phyloP scores from a whole-genome alignment of 106 monocot genomes.

The Phalaenopsis equestris region DNA sequence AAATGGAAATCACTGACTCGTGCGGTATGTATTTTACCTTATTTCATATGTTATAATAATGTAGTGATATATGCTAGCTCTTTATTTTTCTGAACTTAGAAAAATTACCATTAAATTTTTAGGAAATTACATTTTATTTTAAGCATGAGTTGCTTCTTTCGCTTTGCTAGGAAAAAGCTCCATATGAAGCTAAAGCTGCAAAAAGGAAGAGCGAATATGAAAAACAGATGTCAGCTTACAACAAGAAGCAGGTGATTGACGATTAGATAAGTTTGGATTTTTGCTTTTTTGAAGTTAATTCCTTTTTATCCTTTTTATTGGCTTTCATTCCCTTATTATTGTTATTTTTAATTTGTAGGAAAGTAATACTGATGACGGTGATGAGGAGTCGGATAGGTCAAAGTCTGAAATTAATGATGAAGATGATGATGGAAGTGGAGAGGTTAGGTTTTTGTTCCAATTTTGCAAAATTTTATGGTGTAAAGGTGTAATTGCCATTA shows the following conservation, averaged over 20 bases:
- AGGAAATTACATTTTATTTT: background rate
- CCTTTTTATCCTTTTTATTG: background rate
- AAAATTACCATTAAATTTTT: background rate
- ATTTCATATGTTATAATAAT: background rate
- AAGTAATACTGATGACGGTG: constrained; percentile 17
- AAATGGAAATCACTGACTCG: constrained; percentile 21
- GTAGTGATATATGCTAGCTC: background rate
- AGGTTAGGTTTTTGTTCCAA: constrained; percentile 7
- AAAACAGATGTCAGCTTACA: constrained; percentile 28
- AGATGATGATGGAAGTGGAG: constrained; percentile 29
- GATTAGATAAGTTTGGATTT: background rate
- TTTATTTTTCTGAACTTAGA: background rate
- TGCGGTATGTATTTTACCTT: constrained; percentile 11
- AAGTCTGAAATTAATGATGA: constrained; percentile 34
- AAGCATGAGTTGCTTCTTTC: background rate
- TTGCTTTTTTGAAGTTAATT: background rate
- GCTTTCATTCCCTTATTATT: background rate
- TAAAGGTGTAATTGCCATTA: background rate
- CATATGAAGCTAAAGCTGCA: constrained; percentile 28
- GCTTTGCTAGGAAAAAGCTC: constrained; percentile 23
- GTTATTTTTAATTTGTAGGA: background rate
- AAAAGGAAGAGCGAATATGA: constrained; percentile 32
- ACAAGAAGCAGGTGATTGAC: constrained; percentile 22
- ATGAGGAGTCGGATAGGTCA: constrained; percentile 31
- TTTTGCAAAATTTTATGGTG: background rate